Base-by-base conservation (phyloP, 1,284 basidiomycete species). In the Sanghuangporus weigelae region DNA sequence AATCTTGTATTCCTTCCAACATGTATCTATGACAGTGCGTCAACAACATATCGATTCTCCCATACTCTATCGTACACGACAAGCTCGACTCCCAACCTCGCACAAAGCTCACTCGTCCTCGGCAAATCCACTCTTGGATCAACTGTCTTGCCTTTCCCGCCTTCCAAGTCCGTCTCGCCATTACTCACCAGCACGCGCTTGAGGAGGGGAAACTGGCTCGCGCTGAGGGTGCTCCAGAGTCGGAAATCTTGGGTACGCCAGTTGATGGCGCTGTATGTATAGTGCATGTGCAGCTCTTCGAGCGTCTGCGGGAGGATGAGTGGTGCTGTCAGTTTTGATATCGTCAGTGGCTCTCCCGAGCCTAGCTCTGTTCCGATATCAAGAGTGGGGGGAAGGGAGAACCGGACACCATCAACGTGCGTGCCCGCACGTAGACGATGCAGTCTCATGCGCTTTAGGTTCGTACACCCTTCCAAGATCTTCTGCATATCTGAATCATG, bases 271-370 rank as follows among this genome's bases (percentile, higher is more conserved):
- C 42, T 46, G 40, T 62, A 38, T 35, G 51, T 38, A 31, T 42
- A 62, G 53, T 62, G 50, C 44, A 62, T 35, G n/a, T 62, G 60
- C 4, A 62, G 21, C 31, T 62, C 60, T 23, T 62, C 60, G 26
- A 62, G 40, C 14, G 51, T 35, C 2, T 10, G n/a, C 23, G 60
- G 60, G n/a, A 62, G 60, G 14, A 56, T n/a, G 39, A 48, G 51
- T 21, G 60, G 51, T 14, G 35, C 12, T 14, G 36, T 7, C 21
- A 49, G 46, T 40, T n/a, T 46, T 19, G n/a, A 7, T 46, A 46
- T 46, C 21, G 44, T 21, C 1, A n/a, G 16, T 19, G 44, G 44
- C 7, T 46, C 44, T 7, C 7, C 16, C 8, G 21, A 3, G 44
- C 44, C 4, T 16, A 8, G 21, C 1, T n/a, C 16, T 7, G 44